Conservation (phyloP, 2,329 filamentous ascomycete species). For the Neopestalotiopsis clavispora region DNA sequence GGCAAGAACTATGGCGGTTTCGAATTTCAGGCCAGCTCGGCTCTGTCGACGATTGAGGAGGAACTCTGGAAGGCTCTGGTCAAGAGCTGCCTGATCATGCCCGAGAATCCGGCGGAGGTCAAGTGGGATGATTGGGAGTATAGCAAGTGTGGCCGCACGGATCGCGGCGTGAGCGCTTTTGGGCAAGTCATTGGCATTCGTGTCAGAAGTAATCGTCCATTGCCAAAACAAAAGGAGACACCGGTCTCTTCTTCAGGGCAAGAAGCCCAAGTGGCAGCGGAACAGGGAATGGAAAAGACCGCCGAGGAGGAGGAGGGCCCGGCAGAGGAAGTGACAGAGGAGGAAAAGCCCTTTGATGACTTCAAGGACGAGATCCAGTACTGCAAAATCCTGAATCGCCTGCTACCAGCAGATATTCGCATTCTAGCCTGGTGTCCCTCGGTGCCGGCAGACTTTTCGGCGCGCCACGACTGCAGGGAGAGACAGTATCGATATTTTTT, state of each 20-base stretch:
- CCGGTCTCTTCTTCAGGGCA: not conserved
- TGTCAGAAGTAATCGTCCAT: conserved; percentile 78
- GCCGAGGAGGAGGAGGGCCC: not conserved
- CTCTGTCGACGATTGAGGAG: conserved; percentile 85
- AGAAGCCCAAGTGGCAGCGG: conserved; percentile 21
- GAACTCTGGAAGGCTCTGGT: conserved; percentile 90
- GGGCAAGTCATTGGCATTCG: conserved; percentile 89
- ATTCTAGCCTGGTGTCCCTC: conserved; percentile 91
- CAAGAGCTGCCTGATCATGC: conserved; percentile 81
- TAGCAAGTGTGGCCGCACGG: conserved; percentile 92
- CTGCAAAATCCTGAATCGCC: conserved; percentile 79
- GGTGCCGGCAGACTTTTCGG: conserved; percentile 80
- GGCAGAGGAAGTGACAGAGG: conserved; percentile 7
- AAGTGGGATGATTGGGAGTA: conserved; percentile 88
- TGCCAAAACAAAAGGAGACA: conserved; percentile 40
- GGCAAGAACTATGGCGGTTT: conserved; percentile 92
- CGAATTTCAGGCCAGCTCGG: conserved; percentile 79
- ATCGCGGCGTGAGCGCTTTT: conserved; percentile 93
- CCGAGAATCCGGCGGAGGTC: conserved; percentile 64
- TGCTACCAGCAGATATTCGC: conserved; percentile 88
- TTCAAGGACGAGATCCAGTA: conserved; percentile 85
- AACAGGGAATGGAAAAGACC: conserved; percentile 16
- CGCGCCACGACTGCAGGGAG: conserved; percentile 90
- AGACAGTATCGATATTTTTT: conserved; percentile 97
- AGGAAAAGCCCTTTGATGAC: conserved; percentile 59